A percentile compares a stretch with the other conserved stretches of the same genome.
These are phyloP conservation scores for Stagonosporopsis chrysanthemi DNA, from an alignment of 2,329 filamentous ascomycete genomes.

Conservation along the genomic window DNA sequence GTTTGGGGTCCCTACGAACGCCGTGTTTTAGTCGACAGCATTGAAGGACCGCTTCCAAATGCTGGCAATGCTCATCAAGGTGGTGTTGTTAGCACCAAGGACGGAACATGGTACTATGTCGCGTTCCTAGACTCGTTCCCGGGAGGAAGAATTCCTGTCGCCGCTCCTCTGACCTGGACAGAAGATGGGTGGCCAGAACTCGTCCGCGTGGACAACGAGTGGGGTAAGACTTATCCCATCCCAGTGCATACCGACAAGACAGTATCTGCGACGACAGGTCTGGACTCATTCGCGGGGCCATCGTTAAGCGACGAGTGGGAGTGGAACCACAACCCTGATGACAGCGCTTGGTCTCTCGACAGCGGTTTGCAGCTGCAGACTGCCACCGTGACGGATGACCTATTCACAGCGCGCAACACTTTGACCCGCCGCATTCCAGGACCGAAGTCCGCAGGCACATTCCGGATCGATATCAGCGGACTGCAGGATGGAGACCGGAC, in stretches of 20 bases:
- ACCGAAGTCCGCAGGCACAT: conserved; percentile 56
- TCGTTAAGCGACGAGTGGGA: conserved; percentile 60
- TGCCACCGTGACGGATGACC: conserved; percentile 61
- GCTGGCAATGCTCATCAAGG: conserved; percentile 64
- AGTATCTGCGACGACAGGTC: conserved; percentile 47
- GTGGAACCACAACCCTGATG: conserved; percentile 70
- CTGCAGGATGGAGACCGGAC: conserved; percentile 62
- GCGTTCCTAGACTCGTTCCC: conserved; percentile 65
- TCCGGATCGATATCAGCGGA: conserved; percentile 57
- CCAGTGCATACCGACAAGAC: conserved; percentile 43
- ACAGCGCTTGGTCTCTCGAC: conserved; percentile 54
- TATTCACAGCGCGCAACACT: conserved; percentile 55
- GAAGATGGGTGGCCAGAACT: conserved; percentile 61
- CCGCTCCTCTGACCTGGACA: conserved; percentile 63
- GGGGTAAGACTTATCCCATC: conserved; percentile 56
- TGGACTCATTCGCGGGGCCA: conserved; percentile 56
- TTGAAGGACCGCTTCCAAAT: conserved; percentile 54
- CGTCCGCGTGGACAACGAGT: conserved; percentile 54
- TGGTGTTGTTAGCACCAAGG: conserved; percentile 60
- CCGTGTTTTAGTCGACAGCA: conserved; percentile 54
- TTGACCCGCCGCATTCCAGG: conserved; percentile 54
- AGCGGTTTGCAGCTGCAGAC: conserved; percentile 58
- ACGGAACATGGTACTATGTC: conserved; percentile 66
- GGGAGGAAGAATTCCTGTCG: conserved; percentile 63
- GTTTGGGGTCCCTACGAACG: conserved; percentile 63